Base-by-base conservation (phyloP, 2,329 filamentous ascomycete genomes). In the Cytospora chrysosperma region DNA sequence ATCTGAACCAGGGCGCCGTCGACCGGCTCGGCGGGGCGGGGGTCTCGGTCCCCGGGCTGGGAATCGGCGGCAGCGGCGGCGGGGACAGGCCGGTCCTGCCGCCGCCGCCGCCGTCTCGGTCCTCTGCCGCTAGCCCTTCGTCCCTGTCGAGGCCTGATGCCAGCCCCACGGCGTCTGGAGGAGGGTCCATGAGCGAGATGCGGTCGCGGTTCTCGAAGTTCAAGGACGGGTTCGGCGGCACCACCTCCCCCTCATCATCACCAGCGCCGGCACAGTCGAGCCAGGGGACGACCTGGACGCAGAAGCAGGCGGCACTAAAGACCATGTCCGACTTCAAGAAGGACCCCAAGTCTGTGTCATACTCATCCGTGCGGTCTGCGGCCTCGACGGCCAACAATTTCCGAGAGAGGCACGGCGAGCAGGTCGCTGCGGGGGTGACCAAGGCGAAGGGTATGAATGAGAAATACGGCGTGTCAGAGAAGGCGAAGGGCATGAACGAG, bases 31-130 rank as follows among this genome's bases (percentile, higher is more conserved):
- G 88, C 13, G 83, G 86, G 43, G 88, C 91, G 1, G 93, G 93
- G 1, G 81, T 97, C 7, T 90, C 88, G 0, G 91, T 97, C 0
- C 89, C 92, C 0, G 89, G 84, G 0, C 79, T 97, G 4, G 90
- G 90, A 6, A 96, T 96, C 65, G 88, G 86, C 2, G 17, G 54
- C 21, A 37, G 59, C 2, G 26, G 54, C 21, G 50, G 59, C 12
- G 52, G 50, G 2, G 53, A 37, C 4, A 73, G 56, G 32, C 67
- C 72, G 28, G 65, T 72, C 47, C 67, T 56, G 54, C 70, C 67
- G 37, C 67, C 67, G 51, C 69, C 61, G 40, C 67, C 64, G 24
- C 68, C 59, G 19, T 61, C 59, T 7, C 51, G 59, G 37, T 10
- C 59, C 55, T 57, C 59, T 28, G 59, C 62, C 53, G 59, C 60